Evolutionary conservation across 768 basidiomycete species (phyloP).

Genomic region (Russula vinacea): DNA sequence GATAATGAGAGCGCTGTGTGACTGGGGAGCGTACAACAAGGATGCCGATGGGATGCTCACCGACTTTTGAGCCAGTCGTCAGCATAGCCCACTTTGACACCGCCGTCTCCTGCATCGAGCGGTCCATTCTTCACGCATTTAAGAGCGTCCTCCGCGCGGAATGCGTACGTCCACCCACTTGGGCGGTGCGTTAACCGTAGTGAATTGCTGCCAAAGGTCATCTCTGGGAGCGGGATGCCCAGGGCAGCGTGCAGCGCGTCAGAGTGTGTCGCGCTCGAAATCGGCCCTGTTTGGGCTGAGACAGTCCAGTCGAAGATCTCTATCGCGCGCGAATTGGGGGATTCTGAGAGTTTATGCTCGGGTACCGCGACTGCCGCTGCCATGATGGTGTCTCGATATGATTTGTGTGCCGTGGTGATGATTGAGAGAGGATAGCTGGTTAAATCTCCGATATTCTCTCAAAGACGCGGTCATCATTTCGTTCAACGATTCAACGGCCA

Average conservation of each 20-base stretch:
- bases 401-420: conserved; percentile 7
- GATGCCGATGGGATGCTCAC: conserved; percentile 42
- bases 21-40: background rate
- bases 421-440: background rate
- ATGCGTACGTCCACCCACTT: conserved; percentile 61
- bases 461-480: background rate
- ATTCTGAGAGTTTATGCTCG: conserved; percentile 62
- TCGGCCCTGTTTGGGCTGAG: conserved; percentile 68
- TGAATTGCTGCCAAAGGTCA: conserved; percentile 89
- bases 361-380: conserved; percentile 50
- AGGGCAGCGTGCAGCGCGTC: conserved; percentile 63
- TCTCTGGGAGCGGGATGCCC: conserved; percentile 87
- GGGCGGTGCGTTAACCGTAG: conserved; percentile 64
- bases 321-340: conserved; percentile 66
- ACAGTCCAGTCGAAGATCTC: conserved; percentile 66
- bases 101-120: conserved; percentile 77
- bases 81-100: conserved; percentile 91
- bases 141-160: conserved; percentile 68
- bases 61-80: conserved; percentile 91
- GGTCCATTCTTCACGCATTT: conserved; percentile 70
- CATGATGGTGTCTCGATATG: conserved; percentile 37
- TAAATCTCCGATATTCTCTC: conserved; percentile 6
- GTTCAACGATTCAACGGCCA: background rate
- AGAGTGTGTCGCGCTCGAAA: conserved; percentile 73
- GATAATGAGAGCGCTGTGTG: background rate